Conservation (phyloP, 2,329 filamentous ascomycete species). For the Gaeumannomyces tritici region DNA sequence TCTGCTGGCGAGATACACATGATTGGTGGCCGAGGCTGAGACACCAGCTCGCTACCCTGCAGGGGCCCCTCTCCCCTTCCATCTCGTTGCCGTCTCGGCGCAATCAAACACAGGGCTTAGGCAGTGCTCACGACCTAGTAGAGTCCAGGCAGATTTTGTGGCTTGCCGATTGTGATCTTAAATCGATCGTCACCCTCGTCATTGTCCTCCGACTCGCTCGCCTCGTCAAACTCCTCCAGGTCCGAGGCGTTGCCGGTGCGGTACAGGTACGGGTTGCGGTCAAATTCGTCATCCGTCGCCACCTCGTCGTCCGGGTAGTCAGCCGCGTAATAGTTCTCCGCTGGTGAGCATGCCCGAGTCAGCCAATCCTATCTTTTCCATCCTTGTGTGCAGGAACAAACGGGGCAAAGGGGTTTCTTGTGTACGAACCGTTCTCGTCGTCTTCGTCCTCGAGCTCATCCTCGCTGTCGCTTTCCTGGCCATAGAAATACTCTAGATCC, state of each 20-base stretch:
- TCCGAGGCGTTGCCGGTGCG: slow-evolving; percentile 44
- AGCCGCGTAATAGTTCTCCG: slow-evolving; percentile 69
- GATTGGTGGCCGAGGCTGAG: too few relatives aligned
- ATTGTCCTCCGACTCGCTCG: slow-evolving; percentile 33
- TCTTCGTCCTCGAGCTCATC: slow-evolving; percentile 51
- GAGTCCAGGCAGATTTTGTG: neutral
- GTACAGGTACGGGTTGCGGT: slow-evolving; percentile 44
- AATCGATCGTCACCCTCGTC: slow-evolving; percentile 21
- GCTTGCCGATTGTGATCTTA: slow-evolving; percentile 13
- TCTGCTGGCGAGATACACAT: too few relatives aligned
- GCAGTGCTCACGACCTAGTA: neutral
- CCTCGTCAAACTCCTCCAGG: slow-evolving; percentile 38
- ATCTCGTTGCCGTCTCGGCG: too few relatives aligned
- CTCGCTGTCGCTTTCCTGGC: slow-evolving; percentile 53
- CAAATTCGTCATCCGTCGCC: slow-evolving; percentile 59
- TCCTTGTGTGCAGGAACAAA: neutral
- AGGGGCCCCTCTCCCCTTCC: too few relatives aligned
- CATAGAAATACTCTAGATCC: slow-evolving; percentile 52
- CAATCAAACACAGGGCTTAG: too few relatives aligned
- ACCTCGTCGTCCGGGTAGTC: slow-evolving; percentile 78
- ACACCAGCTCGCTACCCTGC: too few relatives aligned
- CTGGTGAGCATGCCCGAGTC: slow-evolving; percentile 23
- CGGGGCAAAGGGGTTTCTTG: slow-evolving; percentile 10
- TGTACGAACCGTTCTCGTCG: slow-evolving; percentile 48
- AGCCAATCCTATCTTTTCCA: neutral